Base-by-base conservation (phyloP, 495 filamentous ascomycete species). In the Daldinia decipiens region DNA sequence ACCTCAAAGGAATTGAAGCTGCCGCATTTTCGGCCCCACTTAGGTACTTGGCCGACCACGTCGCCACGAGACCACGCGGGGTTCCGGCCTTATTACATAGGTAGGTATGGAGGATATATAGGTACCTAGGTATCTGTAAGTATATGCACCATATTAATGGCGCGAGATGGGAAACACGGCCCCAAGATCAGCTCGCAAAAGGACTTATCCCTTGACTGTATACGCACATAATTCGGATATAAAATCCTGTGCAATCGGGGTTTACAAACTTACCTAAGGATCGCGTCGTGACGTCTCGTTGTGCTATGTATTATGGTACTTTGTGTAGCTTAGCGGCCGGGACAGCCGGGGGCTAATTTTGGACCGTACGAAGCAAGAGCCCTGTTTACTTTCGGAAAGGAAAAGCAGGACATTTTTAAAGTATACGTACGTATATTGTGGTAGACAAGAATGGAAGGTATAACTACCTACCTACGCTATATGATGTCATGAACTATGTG, bases 41-140 rank as follows among this genome's bases (percentile, higher is more conserved):
- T 67, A 26, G 43, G 12, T 61, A 58, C 57, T 71, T 47, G 58
- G 36, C 68, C 56, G 62, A 71, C 52, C 68, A 72, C 69, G 63
- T 53, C 50, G 65, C 47, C 65, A 66, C 63, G 61, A 70, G 55
- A 59, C 62, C 63, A 32, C 62, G 68, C 62, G 58, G 45, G 54
- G 58, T 40, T 50, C 62, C 57, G 56, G 51, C 36, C 47, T 39
- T 50, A 52, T n/a, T n/a, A n/a, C n/a, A n/a, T n/a, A n/a, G n/a
- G n/a, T n/a, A n/a, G n/a, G n/a, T n/a, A 24, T 34, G 52, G 39
- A 31, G 52, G 52, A 19, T 31, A 32, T 9, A 17, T 8, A 55
- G 0, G 6, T 34, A 29, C 3, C 4, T 29, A 34, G 31, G 31
- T 34, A 34, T 0, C 1, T 34, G 12, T 34, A 13, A 5, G 29